phyloP scores from a whole-genome alignment of 257 asterid genomes.

The Solanum appendiculatum region DNA sequence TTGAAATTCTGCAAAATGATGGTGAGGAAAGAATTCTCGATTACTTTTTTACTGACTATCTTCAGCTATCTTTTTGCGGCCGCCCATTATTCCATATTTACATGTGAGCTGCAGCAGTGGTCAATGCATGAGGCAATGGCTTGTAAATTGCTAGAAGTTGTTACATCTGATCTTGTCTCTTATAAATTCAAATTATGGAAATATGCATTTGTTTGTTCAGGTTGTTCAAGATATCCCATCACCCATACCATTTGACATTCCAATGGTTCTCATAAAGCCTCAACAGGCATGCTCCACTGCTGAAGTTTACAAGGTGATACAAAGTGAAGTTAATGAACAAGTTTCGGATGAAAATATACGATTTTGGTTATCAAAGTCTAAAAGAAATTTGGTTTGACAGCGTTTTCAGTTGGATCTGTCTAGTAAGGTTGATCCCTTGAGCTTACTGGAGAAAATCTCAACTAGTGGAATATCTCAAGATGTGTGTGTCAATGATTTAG shows the following conservation, averaged over 20 bases:
- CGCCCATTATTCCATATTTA: not conserved
- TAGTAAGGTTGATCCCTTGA: conserved; percentile 67
- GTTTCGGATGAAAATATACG: not conserved
- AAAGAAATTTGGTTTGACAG: conserved; percentile 25
- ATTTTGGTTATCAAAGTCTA: not conserved
- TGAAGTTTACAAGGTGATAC: conserved; percentile 85
- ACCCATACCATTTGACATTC: conserved; percentile 47
- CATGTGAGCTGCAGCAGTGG: not conserved
- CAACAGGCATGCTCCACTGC: conserved; percentile 92
- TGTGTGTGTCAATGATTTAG: conserved; percentile 77
- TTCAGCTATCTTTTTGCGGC: not conserved
- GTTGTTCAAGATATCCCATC: conserved; percentile 69
- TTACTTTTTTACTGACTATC: not conserved
- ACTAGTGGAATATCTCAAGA: conserved; percentile 76
- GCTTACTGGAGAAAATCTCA: conserved; percentile 67
- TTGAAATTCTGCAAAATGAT: not conserved
- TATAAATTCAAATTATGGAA: not conserved
- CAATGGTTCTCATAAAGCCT: conserved; percentile 94
- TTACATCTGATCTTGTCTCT: not conserved
- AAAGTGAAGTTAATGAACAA: not conserved
- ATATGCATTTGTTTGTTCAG: conserved; percentile 19
- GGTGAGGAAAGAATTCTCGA: not conserved
- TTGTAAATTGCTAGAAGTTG: not conserved
- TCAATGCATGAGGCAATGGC: not conserved
- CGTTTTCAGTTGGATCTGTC: conserved; percentile 50